Evolutionary conservation across 139 green algal genomes (phyloP), one percentile per base, ranked within the genome.

Genomic region (Raphidocelis subcapitata): DNA sequence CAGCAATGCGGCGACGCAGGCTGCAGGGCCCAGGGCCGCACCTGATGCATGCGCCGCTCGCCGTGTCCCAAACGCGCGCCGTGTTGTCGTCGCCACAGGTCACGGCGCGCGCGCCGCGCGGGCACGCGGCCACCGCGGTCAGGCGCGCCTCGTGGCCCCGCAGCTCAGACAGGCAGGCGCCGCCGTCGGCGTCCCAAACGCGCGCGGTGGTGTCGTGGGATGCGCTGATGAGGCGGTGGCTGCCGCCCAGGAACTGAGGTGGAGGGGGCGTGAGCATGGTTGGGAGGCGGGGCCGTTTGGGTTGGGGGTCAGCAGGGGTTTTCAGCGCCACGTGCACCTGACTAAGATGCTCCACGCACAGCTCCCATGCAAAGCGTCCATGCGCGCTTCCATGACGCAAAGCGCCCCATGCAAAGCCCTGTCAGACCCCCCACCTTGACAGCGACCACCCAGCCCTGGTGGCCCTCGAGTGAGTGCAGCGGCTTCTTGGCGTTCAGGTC

Each of bases 11-110:
- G 37, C 24, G 41, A 0, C 21, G 18, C 16, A 41, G 23, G 12
- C 24, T 18, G 37, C 35, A 68, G 62, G 14, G 46, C 41, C 5
- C 37, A 2, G 36, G 36, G 1, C 26, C 46, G 67, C 44, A 72
- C 74, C 49, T 51, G 32, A 82, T 60, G 60, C 77, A 82, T 18
- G 51, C 67, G 28, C 78, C 80, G 24, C 65, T 70, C 18, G 71
- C 59, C 54, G 81, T 62, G 52, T 86, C 80, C 92, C 92, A 97
- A 41, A 94, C 82, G 0, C 89, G 81, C 0, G 80, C 82, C 0
- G 89, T 93, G 32, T 64, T 59, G 79, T 97, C 92, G 62, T 93
- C 90, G 3, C 74, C 84, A 31, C 76, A 60, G 5, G 89, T 96
- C 1, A 95, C 60, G 23, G 82, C 74, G 3, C 46, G 74, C 24